These are phyloP conservation scores for Solanum tarijense DNA, from an alignment of 257 asterid genomes.

Conservation along the genomic window DNA sequence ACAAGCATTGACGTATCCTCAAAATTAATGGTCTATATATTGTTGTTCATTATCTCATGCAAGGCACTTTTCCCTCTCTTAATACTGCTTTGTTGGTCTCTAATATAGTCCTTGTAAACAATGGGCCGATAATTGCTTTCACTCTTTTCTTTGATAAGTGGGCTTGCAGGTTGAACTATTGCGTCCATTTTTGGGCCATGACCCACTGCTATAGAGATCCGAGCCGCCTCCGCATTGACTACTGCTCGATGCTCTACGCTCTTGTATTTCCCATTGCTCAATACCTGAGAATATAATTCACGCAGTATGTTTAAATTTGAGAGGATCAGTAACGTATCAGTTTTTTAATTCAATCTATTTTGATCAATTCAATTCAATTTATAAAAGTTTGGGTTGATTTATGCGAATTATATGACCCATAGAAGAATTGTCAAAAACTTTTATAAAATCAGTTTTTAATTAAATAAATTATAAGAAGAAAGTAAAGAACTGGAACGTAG, in stretches of 20 bases:
- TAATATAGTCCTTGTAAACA: not conserved
- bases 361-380: too few species aligned
- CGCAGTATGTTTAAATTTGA: too few species aligned
- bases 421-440: too few species aligned
- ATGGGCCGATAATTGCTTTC: not conserved
- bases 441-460: too few species aligned
- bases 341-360: too few species aligned
- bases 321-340: too few species aligned
- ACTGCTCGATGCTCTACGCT: slow-evolving; percentile 54
- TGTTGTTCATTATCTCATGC: not conserved
- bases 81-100: not conserved
- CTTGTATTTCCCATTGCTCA: slow-evolving; percentile 54
- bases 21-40: too few species aligned
- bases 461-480: too few species aligned
- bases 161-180: not conserved
- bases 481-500: too few species aligned
- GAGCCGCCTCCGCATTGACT: slow-evolving; percentile 20
- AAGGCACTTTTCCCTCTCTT: not conserved
- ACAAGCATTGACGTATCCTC: too few species aligned
- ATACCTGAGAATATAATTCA: slow-evolving; percentile 11
- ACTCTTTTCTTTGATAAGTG: not conserved
- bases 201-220: not conserved
- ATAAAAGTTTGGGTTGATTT: too few species aligned
- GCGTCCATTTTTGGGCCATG: not conserved
- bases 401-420: too few species aligned